Evolutionary conservation across 306 rosid species (phyloP), one percentile per base, ranked within the genome.

Genomic region (Acacia crassicarpa): DNA sequence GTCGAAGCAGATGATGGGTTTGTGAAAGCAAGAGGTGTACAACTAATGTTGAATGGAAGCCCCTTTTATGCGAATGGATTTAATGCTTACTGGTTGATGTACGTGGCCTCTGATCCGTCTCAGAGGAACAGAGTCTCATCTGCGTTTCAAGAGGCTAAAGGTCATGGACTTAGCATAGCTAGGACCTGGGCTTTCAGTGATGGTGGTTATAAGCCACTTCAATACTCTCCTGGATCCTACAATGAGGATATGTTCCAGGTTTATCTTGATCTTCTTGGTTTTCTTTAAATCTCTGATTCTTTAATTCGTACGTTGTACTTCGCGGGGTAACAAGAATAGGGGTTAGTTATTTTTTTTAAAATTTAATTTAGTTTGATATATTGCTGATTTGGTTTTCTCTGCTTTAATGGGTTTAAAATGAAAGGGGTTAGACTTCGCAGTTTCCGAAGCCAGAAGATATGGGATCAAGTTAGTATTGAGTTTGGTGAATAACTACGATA

Each of bases 111-210:
- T 25, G 98, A 96, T 70, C 86, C 94, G 3, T 92, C 97, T 10
- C 94, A 91, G 82, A 91, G 94, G 85, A 74, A 59, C 87, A 92
- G 91, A 35, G 92, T 96, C 6, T 74, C 97, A 4, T 90, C 94
- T 30, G 81, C 92, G 5, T 92, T 92, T 84, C 88, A 88, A 88
- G 83, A 90, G 35, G 99, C 99, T 58, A 20, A 78, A 32, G 72
- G 66, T 48, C 88, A 87, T 61, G 94, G 94, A 66, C 97, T 93
- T 51, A 85, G 86, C 77, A 84, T 96, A 0, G 94, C 86, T 20
- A 92, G 99, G 80, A 88, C 97, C 74, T 92, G 97, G 99, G 99
- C 99, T 78, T 93, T 95, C 83, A 89, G 90, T n/a, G 99, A 96
- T 81, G 99, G 89, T 13, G 98, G 94, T 12, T 84, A 87, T 67